These are phyloP conservation scores for Rhizopogon vinicolor DNA, from an alignment of 768 basidiomycete genomes.

Conservation along the genomic window DNA sequence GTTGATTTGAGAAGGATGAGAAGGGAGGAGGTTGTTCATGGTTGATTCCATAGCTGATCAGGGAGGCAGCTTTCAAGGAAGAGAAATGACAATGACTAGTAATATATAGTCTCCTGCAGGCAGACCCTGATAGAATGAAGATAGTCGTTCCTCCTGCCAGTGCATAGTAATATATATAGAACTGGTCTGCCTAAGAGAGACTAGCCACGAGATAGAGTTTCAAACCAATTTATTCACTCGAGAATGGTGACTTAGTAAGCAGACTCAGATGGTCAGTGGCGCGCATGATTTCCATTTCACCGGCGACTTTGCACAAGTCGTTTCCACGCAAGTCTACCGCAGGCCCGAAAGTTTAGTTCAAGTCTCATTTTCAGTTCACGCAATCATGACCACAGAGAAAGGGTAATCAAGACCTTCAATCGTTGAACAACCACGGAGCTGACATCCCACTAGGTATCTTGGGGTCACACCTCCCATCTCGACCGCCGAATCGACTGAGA, in stretches of 20 bases:
- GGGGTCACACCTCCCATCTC: slow-evolving; percentile 89
- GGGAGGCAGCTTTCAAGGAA: slow-evolving; percentile 24
- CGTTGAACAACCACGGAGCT: slow-evolving; percentile 5
- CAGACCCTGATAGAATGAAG: too few relatives aligned
- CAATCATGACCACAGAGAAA: slow-evolving; percentile 37
- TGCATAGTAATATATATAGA: too few relatives aligned
- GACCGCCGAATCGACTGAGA: slow-evolving; percentile 62
- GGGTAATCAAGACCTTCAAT: slow-evolving; percentile 27
- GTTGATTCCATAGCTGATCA: slow-evolving; percentile 16
- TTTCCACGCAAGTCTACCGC: slow-evolving; percentile 5
- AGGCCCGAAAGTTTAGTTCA: background rate
- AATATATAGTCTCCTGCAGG: too few relatives aligned
- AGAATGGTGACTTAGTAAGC: slow-evolving; percentile 4
- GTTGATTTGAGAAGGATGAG: slow-evolving; percentile 7
- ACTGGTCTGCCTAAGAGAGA: too few relatives aligned
- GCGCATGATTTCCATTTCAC: background rate
- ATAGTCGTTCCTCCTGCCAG: too few relatives aligned
- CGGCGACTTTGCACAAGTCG: slow-evolving; percentile 3
- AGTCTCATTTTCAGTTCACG: background rate
- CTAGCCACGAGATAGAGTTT: background rate
- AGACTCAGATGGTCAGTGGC: background rate
- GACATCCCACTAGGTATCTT: slow-evolving; percentile 46
- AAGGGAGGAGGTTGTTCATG: slow-evolving; percentile 22
- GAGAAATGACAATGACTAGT: slow-evolving; percentile 35
- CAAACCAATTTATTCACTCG: background rate